Conservation (phyloP, 2,329 filamentous ascomycete genomes). For the Fusarium sp. region DNA sequence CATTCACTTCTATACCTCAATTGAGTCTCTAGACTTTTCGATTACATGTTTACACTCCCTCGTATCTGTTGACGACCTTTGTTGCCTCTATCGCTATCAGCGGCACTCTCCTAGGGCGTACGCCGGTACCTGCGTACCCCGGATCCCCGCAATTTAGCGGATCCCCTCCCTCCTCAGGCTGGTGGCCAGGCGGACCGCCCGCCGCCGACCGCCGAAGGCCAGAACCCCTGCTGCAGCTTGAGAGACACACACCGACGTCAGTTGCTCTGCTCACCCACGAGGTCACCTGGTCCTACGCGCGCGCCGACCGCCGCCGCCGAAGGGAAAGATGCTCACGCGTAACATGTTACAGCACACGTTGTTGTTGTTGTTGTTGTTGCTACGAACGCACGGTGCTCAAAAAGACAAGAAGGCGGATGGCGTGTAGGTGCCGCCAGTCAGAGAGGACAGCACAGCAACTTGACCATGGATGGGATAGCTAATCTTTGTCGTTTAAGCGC, state of each 20-base stretch:
- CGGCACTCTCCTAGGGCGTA: constrained; percentile 4
- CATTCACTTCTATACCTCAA: background rate
- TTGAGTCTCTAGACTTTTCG: background rate
- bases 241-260: constrained; percentile 24
- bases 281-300: constrained; percentile 1
- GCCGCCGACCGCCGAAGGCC: constrained; percentile 10
- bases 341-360: background rate
- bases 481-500: background rate
- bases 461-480: background rate
- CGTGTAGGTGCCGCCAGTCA: background rate
- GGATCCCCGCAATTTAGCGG: constrained; percentile 31
- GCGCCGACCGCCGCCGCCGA: background rate
- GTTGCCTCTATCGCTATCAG: background rate
- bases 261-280: constrained; percentile 12
- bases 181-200: background rate
- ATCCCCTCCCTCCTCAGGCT: background rate
- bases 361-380: background rate
- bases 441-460: background rate
- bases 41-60: background rate
- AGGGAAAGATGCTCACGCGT: background rate
- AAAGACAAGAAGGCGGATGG: background rate
- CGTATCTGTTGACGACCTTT: background rate
- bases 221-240: constrained; percentile 8
- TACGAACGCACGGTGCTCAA: background rate
- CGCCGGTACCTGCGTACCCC: constrained; percentile 33